Conservation (phyloP, 352 stramenopile species). For the Detonula confervacea region DNA sequence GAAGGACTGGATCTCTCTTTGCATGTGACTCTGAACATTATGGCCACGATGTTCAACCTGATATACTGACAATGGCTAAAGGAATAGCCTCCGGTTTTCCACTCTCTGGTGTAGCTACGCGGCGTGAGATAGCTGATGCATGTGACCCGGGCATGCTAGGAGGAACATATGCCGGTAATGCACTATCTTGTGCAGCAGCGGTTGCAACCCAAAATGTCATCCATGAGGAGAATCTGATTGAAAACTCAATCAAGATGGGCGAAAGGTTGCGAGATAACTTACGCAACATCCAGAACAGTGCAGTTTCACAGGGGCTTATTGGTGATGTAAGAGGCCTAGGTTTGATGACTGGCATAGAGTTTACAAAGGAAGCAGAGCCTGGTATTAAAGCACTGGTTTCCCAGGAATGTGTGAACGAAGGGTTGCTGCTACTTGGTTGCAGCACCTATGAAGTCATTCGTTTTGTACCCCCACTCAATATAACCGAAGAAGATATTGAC, state of each 20-base stretch:
- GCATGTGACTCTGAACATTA: constrained; percentile 86
- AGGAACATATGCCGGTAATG: constrained; percentile 92
- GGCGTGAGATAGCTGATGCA: constrained; percentile 88
- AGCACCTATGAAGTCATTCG: constrained; percentile 91
- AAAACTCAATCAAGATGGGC: constrained; percentile 87
- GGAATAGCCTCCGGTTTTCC: constrained; percentile 92
- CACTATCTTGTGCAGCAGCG: constrained; percentile 90
- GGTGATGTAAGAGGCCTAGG: constrained; percentile 91
- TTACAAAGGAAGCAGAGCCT: constrained; percentile 75
- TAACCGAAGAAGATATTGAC: constrained; percentile 87
- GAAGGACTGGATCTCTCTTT: constrained; percentile 89
- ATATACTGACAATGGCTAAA: constrained; percentile 94
- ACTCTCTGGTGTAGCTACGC: constrained; percentile 89
- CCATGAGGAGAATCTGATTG: constrained; percentile 89
- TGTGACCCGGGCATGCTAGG: constrained; percentile 90
- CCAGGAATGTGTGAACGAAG: constrained; percentile 87
- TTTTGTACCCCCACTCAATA: constrained; percentile 92
- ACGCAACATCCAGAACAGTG: constrained; percentile 79
- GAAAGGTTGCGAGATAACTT: constrained; percentile 87
- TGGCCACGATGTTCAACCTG: constrained; percentile 88
- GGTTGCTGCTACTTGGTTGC: constrained; percentile 89
- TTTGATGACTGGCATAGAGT: constrained; percentile 93
- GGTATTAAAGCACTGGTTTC: constrained; percentile 87
- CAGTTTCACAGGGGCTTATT: constrained; percentile 67
- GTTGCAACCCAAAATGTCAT: constrained; percentile 90